These are phyloP conservation scores for Metarhizium guizhouense DNA, from an alignment of 2,329 filamentous ascomycete species.

Conservation along the genomic window DNA sequence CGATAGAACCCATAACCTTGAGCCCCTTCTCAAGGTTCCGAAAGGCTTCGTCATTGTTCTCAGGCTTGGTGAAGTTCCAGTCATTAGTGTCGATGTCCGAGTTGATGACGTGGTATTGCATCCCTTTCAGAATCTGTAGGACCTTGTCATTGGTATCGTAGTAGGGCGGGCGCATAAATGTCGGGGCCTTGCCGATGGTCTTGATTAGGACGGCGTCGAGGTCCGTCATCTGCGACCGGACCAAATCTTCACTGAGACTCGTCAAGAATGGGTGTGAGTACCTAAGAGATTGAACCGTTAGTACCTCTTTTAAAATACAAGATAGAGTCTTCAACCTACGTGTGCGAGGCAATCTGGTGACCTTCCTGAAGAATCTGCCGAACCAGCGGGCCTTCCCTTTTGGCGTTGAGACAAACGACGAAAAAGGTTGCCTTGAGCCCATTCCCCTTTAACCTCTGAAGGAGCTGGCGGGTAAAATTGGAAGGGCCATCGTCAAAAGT, in stretches of 20 bases:
- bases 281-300: conserved; percentile 11
- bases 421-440: conserved; percentile 21
- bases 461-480: conserved; percentile 23
- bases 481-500: conserved; percentile 32
- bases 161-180: conserved; percentile 29
- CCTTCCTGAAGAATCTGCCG: conserved; percentile 34
- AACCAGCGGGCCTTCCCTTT: conserved; percentile 8
- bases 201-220: conserved; percentile 23
- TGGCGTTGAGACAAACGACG: conserved; percentile 13
- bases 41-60: conserved; percentile 33
- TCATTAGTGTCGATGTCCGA: conserved; percentile 48
- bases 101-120: conserved; percentile 43
- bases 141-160: conserved; percentile 20
- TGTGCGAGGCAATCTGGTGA: conserved; percentile 47
- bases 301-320: conserved; percentile 15
- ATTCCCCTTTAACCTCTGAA: conserved; percentile 18
- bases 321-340: conserved; percentile 13
- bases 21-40: conserved; percentile 12
- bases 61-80: conserved; percentile 37
- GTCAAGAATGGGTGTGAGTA: too few relatives aligned
- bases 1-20: conserved; percentile 31
- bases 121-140: conserved; percentile 14
- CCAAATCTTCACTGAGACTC: too few relatives aligned
- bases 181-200: conserved; percentile 19
- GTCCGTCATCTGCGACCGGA: conserved; percentile 22